Conservation (phyloP, 805 yeast genomes). For the Candida caryicola region DNA sequence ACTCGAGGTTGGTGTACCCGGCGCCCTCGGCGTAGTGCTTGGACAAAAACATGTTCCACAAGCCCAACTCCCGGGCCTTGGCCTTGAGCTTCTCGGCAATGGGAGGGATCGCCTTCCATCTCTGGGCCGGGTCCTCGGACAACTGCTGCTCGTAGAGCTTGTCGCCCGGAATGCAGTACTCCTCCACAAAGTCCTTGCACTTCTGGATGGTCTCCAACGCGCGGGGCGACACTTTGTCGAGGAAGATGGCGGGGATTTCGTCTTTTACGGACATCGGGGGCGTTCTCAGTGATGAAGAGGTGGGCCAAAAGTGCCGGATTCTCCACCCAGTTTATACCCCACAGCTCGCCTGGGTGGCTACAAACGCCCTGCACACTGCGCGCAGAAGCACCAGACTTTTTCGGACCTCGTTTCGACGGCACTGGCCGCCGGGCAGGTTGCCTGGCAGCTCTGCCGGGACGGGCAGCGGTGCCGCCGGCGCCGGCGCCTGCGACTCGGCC, state of each 20-base stretch:
- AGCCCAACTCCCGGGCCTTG: conserved; percentile 50
- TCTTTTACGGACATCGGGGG: conserved; percentile 19
- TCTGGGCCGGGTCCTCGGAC: conserved; percentile 32
- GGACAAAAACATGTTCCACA: conserved; percentile 61
- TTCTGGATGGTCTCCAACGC: conserved; percentile 40
- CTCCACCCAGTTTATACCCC: neutral
- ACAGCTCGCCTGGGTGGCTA: neutral
- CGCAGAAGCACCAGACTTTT: too few relatives aligned
- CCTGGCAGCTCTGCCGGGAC: too few relatives aligned
- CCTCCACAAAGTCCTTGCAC: conserved; percentile 50
- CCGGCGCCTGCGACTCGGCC: too few relatives aligned
- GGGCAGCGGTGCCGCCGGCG: too few relatives aligned
- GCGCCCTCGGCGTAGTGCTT: conserved; percentile 50
- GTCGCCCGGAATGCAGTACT: conserved; percentile 58
- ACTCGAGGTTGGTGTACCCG: conserved; percentile 59
- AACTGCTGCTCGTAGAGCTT: conserved; percentile 41
- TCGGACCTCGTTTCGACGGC: too few relatives aligned
- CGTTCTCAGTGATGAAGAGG: neutral
- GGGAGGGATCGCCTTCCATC: conserved; percentile 50
- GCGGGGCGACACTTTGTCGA: conserved; percentile 32
- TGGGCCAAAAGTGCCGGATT: neutral
- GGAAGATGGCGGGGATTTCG: conserved; percentile 41
- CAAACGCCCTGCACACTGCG: conserved; percentile 3
- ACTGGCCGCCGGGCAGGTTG: too few relatives aligned
- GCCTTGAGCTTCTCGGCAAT: conserved; percentile 50